These are phyloP conservation scores for Marasmius fiardii DNA, from an alignment of 1,284 basidiomycete species.

Conservation along the genomic window DNA sequence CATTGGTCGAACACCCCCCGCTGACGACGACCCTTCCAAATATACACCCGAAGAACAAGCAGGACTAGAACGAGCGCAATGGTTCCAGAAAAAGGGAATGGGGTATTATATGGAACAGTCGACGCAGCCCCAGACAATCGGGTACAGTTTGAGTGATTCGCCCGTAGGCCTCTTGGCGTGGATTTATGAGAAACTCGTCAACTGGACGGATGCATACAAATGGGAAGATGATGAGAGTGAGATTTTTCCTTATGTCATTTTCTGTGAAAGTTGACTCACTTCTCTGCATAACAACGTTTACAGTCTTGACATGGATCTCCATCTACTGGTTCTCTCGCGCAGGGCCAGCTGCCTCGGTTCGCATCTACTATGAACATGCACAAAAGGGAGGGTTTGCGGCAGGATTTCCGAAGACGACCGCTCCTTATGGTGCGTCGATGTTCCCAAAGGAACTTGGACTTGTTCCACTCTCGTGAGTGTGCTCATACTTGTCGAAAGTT, in stretches of 20 bases:
- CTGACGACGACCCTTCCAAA: neutral
- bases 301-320: slow-evolving; percentile 37
- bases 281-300: too few relatives aligned
- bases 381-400: neutral
- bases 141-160: slow-evolving; percentile 36
- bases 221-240: slow-evolving; percentile 34
- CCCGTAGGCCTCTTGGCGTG: slow-evolving; percentile 37
- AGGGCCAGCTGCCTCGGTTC: slow-evolving; percentile 31
- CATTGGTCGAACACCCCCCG: neutral
- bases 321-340: slow-evolving; percentile 35
- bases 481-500: too few relatives aligned
- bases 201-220: slow-evolving; percentile 39
- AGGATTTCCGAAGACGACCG: neutral
- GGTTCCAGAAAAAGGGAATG: slow-evolving; percentile 21
- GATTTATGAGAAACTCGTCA: slow-evolving; percentile 25
- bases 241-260: too few relatives aligned
- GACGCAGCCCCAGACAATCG: slow-evolving; percentile 36
- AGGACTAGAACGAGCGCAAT: slow-evolving; percentile 16
- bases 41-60: slow-evolving; percentile 21
- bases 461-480: neutral
- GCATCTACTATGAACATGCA: slow-evolving; percentile 34
- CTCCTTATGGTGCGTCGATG: slow-evolving; percentile 29
- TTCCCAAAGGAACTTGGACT: slow-evolving; percentile 26
- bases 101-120: slow-evolving; percentile 28
- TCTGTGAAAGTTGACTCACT: too few relatives aligned